Evolutionary conservation across 805 yeast genomes (phyloP).

Genomic region (Henningerozyma blattae): DNA sequence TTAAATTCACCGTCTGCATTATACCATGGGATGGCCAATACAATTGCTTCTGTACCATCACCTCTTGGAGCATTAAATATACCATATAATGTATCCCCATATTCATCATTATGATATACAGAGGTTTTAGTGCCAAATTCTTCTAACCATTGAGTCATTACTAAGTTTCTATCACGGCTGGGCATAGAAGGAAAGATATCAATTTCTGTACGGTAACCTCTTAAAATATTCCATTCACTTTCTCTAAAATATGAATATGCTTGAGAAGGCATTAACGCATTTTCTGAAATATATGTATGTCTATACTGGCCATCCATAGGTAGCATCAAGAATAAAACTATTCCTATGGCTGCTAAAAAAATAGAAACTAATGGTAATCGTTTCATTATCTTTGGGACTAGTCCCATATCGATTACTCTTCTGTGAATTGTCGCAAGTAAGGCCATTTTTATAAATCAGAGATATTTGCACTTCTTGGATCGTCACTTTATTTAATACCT

Average conservation of each 20-base stretch:
- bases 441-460: conserved; percentile 16
- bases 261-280: conserved; percentile 95
- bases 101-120: conserved; percentile 28
- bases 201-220: conserved; percentile 60
- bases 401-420: conserved; percentile 31
- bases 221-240: conserved; percentile 81
- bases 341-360: conserved; percentile 33
- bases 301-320: conserved; percentile 79
- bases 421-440: conserved; percentile 27
- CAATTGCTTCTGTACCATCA: conserved; percentile 92
- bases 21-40: conserved; percentile 77
- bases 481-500: too few relatives aligned
- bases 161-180: conserved; percentile 29
- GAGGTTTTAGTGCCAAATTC: conserved; percentile 64
- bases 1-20: conserved; percentile 56
- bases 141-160: conserved; percentile 46
- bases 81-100: conserved; percentile 53
- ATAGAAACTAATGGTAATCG: conserved; percentile 33
- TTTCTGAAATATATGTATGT: conserved; percentile 80
- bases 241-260: conserved; percentile 87
- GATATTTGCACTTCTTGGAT: too few relatives aligned
- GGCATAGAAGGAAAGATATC: conserved; percentile 21
- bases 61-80: conserved; percentile 88
- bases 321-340: conserved; percentile 41
- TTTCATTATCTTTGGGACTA: conserved; percentile 34